These are phyloP conservation scores for Thielaviopsis punctulata DNA, from an alignment of 2,329 filamentous ascomycete species.

Conservation along the genomic window DNA sequence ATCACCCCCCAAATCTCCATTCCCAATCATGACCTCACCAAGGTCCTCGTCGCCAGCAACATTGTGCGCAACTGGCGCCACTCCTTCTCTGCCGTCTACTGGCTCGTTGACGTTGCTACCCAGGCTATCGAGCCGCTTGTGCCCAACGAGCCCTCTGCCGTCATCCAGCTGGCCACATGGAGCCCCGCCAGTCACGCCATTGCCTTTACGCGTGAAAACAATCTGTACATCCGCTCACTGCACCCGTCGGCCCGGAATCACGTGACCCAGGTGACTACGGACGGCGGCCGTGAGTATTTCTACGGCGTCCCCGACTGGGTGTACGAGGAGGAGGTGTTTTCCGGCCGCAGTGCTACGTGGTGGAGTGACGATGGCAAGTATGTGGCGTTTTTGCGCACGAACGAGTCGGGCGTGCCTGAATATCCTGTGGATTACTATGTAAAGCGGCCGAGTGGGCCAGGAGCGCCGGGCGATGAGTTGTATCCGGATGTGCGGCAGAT, in stretches of 20 bases:
- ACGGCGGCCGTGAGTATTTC: constrained; percentile 78
- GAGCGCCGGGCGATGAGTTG: constrained; percentile 58
- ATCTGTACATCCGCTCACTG: constrained; percentile 62
- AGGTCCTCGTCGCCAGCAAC: constrained; percentile 67
- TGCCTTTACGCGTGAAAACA: constrained; percentile 82
- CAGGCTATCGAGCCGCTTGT: constrained; percentile 66
- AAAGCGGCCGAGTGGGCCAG: constrained; percentile 61
- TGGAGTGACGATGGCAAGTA: constrained; percentile 85
- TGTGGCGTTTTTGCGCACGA: constrained; percentile 80
- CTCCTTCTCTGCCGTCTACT: constrained; percentile 74
- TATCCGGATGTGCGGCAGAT: constrained; percentile 85
- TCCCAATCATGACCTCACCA: constrained; percentile 71
- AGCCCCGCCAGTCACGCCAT: constrained; percentile 74
- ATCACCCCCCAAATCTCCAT: constrained; percentile 44
- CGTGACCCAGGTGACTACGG: constrained; percentile 59
- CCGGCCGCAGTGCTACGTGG: constrained; percentile 72
- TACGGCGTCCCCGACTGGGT: constrained; percentile 98
- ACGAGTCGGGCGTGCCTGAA: constrained; percentile 80
- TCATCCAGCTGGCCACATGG: constrained; percentile 76
- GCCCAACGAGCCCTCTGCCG: constrained; percentile 42
- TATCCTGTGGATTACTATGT: constrained; percentile 91
- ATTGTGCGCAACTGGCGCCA: constrained; percentile 69
- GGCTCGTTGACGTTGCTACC: constrained; percentile 74
- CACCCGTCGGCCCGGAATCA: constrained; percentile 26
- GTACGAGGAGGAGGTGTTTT: constrained; percentile 55